Evolutionary conservation across 208 protist genomes (phyloP).

Genomic region (Trypanosoma caninum): DNA sequence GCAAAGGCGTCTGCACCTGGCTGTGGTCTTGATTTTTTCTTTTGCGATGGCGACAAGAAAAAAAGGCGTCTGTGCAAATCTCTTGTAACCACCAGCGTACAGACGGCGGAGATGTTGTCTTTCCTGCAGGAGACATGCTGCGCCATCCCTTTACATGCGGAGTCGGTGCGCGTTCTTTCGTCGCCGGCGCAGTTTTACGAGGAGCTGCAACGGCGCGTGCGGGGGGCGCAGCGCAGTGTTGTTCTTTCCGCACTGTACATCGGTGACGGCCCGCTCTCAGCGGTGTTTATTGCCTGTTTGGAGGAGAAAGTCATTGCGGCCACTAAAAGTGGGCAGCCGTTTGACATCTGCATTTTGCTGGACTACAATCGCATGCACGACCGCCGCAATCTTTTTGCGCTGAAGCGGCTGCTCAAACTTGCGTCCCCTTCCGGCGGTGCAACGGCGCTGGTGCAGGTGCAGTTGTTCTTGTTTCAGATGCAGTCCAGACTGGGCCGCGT

Average conservation of each 20-base stretch:
- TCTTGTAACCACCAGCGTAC: constrained; percentile 4
- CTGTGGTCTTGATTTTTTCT: constrained; percentile 32
- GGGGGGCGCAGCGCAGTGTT: constrained; percentile 41
- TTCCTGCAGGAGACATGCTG: constrained; percentile 61
- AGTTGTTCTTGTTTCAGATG: constrained; percentile 63
- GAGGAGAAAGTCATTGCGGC: constrained; percentile 45
- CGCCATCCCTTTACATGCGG: constrained; percentile 54
- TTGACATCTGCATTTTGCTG: constrained; percentile 60
- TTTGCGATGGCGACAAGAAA: not conserved
- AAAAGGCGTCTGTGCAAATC: not conserved
- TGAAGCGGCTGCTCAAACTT: constrained; percentile 38
- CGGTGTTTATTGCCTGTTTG: constrained; percentile 46
- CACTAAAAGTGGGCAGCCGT: constrained; percentile 14
- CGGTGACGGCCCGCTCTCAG: constrained; percentile 64
- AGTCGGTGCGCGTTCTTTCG: constrained; percentile 42
- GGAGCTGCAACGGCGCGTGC: constrained; percentile 45
- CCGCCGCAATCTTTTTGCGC: constrained; percentile 46
- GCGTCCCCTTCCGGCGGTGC: constrained; percentile 11
- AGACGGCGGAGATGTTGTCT: constrained; percentile 46
- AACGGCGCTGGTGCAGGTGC: constrained; percentile 29
- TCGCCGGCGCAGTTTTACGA: constrained; percentile 67
- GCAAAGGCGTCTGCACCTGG: not conserved
- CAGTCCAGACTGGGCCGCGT: constrained; percentile 57
- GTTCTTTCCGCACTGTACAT: constrained; percentile 86
- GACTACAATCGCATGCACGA: constrained; percentile 87